Evolutionary conservation across 306 rosid species (phyloP).

Genomic region (Rosa multiflora): DNA sequence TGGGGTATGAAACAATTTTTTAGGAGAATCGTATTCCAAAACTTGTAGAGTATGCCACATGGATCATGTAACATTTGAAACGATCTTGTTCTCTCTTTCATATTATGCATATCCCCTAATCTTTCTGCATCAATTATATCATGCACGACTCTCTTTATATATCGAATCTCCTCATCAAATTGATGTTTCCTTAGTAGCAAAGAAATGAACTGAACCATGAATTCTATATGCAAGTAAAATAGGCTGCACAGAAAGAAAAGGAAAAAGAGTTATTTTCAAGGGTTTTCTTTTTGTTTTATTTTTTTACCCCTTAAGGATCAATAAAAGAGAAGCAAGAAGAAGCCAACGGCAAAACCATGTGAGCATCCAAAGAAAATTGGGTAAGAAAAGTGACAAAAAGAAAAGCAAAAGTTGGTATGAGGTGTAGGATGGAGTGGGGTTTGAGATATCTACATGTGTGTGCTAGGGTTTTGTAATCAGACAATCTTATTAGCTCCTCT

Average conservation of each 20-base stretch:
- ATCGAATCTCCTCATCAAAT: conserved; percentile 22
- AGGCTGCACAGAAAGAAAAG: neutral
- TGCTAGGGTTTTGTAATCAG: conserved; percentile 37
- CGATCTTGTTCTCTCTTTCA: conserved; percentile 7
- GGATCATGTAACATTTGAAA: conserved; percentile 2
- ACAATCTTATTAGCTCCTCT: conserved; percentile 40
- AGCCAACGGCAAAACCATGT: conserved; percentile 25
- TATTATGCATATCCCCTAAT: conserved; percentile 19
- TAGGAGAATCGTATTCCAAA: conserved; percentile 36
- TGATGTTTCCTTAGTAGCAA: conserved; percentile 38
- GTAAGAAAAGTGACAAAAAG: conserved; percentile 40
- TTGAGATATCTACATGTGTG: conserved; percentile 38
- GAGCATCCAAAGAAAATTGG: conserved; percentile 59
- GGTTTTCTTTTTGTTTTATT: too few species aligned
- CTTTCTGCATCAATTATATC: conserved; percentile 14
- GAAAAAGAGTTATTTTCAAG: neutral
- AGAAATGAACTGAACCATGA: conserved; percentile 29
- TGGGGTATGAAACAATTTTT: conserved; percentile 3
- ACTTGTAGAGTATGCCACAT: neutral
- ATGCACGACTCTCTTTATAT: conserved; percentile 15
- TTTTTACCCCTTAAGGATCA: neutral
- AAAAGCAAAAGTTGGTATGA: conserved; percentile 40
- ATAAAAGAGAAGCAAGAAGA: neutral
- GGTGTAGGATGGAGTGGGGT: conserved; percentile 41
- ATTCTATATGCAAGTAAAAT: neutral